Evolutionary conservation across 345 rosid genomes (phyloP), one percentile per base, ranked within the genome.

Genomic region (Populus simonii): DNA sequence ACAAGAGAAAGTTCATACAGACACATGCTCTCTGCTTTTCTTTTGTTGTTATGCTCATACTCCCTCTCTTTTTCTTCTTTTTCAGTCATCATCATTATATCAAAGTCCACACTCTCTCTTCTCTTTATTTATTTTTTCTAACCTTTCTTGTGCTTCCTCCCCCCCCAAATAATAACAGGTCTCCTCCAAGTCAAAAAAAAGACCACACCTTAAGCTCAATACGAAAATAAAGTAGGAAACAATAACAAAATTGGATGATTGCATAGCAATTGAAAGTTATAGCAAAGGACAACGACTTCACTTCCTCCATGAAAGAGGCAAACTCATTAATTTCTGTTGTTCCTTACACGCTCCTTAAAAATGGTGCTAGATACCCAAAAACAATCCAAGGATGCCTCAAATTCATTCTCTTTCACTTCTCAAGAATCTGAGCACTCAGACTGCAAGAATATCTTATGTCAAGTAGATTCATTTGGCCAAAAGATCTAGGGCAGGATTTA

Each of bases 51-150:
- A 49, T 1, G 67, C 25, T 66, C 41, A 72, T 51, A 17, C 73
- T 57, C 70, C 45, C 13, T 45, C 5, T 66, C 12, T 75, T 65
- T 57, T 62, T 59, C 76, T 66, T 81, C 86, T 57, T 74, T 83
- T 79, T 83, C 81, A 83, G 74, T 79, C 81, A 66, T 71, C 80
- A 62, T 53, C 71, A 83, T 81, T 84, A 79, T 43, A 55, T 35
- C 73, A 25, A 35, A 74, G 73, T 78, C 66, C 31, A 35, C 51
- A 63, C 66, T 63, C 75, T 61, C 66, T 71, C 62, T n/a, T 25
- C 63, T 12, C 25, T 59, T 59, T 59, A 8, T 59, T 23, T n/a
- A 10, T 59, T 59, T 59, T n/a, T n/a, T n/a, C 15, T 59, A 57
- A 23, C 63, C 63, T 57, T n/a, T 57, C 63, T n/a, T 9, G 27